phyloP scores from a whole-genome alignment of 177 flowering plant species.

The Tripterygium wilfordii region DNA sequence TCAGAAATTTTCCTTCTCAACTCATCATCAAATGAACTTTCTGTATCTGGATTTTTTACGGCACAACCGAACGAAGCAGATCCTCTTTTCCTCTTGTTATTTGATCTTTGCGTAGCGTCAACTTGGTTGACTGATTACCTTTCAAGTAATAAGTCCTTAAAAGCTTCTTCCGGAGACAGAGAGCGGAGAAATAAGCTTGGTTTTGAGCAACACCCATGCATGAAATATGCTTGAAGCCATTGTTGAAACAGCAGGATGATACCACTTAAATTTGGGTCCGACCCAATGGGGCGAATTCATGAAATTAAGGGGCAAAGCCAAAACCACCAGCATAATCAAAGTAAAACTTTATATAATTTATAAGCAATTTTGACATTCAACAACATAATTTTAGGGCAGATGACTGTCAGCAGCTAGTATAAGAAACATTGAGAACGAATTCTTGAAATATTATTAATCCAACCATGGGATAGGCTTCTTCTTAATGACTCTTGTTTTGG shows the following conservation, averaged over 20 bases:
- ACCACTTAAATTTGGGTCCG: constrained; percentile 84
- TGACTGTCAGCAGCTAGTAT: no score
- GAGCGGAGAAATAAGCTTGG: constrained; percentile 43
- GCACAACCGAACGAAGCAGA: constrained; percentile 7
- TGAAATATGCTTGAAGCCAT: constrained; percentile 61
- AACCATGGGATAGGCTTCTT: no score
- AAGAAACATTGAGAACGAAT: no score
- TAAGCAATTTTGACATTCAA: no score
- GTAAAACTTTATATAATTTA: no score
- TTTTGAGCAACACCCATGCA: constrained; percentile 37
- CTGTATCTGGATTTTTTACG: constrained; percentile 1
- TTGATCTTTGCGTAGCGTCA: constrained; percentile 21
- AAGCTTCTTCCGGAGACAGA: constrained; percentile 78
- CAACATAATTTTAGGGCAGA: no score
- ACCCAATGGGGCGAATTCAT: constrained; percentile 64
- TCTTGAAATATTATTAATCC: no score
- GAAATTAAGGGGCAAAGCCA: no score
- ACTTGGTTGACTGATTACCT: constrained; percentile 32
- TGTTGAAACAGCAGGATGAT: constrained; percentile 63
- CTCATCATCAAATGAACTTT: constrained; percentile 25
- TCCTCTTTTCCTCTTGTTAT: constrained; percentile 38
- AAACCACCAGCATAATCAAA: no score
- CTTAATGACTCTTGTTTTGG: no score
- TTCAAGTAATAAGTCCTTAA: constrained; percentile 47
- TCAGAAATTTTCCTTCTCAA: constrained; percentile 48